Base-by-base conservation (phyloP, 768 basidiomycete genomes). In the Gloeophyllum trabeum region DNA sequence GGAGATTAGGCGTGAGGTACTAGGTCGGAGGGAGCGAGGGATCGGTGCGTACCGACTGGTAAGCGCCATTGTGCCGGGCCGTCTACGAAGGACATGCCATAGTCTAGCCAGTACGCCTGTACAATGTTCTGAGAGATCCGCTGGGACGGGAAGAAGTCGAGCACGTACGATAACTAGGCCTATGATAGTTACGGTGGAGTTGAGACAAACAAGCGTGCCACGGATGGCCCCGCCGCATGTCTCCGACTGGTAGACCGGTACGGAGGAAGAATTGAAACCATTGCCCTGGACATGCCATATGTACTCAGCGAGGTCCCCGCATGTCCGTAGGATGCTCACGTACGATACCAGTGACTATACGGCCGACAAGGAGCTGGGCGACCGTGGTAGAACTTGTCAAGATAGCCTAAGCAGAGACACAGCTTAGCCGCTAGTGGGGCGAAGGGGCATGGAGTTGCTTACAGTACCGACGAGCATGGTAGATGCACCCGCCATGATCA, bases 101-200 rank as follows among this genome's bases (percentile, higher is more conserved):
- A 67, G 49, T 66, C 62, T 13, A 67, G 47, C 64, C 63, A 64
- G 41, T 65, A 65, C 14, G 64, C 60, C 59, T 63, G 34, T 1
- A 14, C 38, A 7, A 14, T 38, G n/a, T n/a, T n/a, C n/a, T n/a
- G n/a, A n/a, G n/a, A 39, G 5, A 3, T 39, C 2, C 25, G 39
- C 24, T n/a, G 28, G 19, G 12, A 42, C 12, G 24, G 7, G 26
- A 7, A 6, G 19, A 3, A 26, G 19, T 18, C 43, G 14, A 7
- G 13, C 10, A 53, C 59, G 43, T 24, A 63, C 64, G 23, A 66
- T 64, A 26, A 64, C 61, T 25, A 66, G 56, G 2, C 64, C 63
- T 18, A 65, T 48, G 43, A 65, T 66, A 4, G 63, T 64, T 7
- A 65, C 54, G 1, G 61, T 63, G 2, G 63, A 61, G 36, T 65